Percentiles rank a stretch among this genome's conserved stretches.
Conservation (phyloP, 345 rosid genomes). For the Aquilaria sinensis region DNA sequence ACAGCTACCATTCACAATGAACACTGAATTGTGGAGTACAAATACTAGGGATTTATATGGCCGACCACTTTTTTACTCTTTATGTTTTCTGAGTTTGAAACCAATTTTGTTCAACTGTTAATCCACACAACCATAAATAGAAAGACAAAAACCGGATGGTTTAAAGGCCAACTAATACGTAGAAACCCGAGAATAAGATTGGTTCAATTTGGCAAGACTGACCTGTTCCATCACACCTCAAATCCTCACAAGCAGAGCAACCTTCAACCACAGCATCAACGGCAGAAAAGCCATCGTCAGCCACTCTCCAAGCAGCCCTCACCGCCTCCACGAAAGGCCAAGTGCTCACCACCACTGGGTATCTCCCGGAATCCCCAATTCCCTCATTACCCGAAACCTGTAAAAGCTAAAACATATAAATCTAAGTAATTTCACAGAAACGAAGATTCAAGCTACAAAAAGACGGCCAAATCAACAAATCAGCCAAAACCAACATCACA, state of each 20-base stretch:
- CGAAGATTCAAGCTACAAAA: background rate
- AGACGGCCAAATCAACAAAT: background rate
- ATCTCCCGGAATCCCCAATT: constrained; percentile 29
- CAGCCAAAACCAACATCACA: constrained; percentile 5
- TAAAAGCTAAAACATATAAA: background rate
- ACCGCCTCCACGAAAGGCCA: constrained; percentile 92
- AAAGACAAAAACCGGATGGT: background rate
- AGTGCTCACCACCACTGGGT: constrained; percentile 79
- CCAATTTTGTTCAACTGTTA: no score
- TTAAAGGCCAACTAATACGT: background rate
- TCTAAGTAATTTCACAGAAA: no score
- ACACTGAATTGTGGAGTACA: no score
- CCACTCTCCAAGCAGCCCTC: constrained; percentile 78
- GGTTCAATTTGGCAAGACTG: background rate
- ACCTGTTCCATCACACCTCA: constrained; percentile 96
- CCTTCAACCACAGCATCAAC: constrained; percentile 92
- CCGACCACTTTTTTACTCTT: background rate
- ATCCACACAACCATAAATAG: background rate
- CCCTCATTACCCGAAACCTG: constrained; percentile 35
- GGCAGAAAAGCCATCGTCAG: constrained; percentile 52
- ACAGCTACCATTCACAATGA: background rate
- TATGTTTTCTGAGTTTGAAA: no score
- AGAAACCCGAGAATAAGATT: background rate
- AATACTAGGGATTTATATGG: no score
- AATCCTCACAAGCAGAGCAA: constrained; percentile 85